A percentile compares a stretch with the other conserved stretches of the same genome.
These are phyloP conservation scores for Eimeria sp. DNA, from an alignment of 169 alveolate species.

Conservation along the genomic window DNA sequence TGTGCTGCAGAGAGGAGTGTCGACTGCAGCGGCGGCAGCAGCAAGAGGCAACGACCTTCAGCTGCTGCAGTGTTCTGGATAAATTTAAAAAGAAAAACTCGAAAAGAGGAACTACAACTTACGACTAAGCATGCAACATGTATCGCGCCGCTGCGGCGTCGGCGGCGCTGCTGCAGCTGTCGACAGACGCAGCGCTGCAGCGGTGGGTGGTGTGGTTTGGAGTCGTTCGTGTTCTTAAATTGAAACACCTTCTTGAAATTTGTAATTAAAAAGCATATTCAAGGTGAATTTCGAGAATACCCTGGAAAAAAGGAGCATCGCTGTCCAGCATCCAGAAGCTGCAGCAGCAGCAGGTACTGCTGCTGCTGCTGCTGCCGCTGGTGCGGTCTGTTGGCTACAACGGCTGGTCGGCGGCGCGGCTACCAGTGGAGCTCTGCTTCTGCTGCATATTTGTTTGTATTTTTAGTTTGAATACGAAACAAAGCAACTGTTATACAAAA, in stretches of 20 bases:
- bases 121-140: background rate
- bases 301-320: background rate
- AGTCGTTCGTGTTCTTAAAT: background rate
- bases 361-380: conserved; percentile 14
- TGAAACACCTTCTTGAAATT: background rate
- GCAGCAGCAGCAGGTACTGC: background rate
- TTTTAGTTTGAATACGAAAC: too few species aligned
- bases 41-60: background rate
- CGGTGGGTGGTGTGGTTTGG: background rate
- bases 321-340: background rate
- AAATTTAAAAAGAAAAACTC: background rate
- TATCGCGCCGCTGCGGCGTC: background rate
- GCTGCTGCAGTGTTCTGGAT: background rate
- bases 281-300: background rate
- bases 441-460: background rate
- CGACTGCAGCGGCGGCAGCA: background rate
- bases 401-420: conserved; percentile 3
- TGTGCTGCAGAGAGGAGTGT: background rate
- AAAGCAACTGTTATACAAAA: too few species aligned
- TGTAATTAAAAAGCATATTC: background rate
- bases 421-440: background rate
- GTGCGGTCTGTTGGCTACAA: conserved; percentile 9
- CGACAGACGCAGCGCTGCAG: background rate
- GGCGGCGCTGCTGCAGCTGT: background rate
- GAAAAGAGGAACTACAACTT: background rate